Conservation (phyloP, 2,329 filamentous ascomycete genomes). For the Trichoderma koningiopsis region DNA sequence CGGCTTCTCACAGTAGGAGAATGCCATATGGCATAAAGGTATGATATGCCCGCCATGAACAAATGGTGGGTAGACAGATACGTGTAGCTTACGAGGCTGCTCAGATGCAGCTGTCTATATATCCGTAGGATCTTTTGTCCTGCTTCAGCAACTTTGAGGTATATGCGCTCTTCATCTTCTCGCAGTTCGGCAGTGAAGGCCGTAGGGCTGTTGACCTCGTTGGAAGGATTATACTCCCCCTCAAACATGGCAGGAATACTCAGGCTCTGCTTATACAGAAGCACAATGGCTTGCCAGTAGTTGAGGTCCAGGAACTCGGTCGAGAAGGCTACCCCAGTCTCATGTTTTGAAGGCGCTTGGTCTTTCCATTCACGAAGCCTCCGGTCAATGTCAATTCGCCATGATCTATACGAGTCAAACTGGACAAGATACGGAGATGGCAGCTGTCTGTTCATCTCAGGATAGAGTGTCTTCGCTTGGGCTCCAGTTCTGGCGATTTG, state of each 20-base stretch:
- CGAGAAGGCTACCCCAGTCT: conserved; percentile 87
- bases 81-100: conserved; percentile 91
- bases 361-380: conserved; percentile 86
- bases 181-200: conserved; percentile 65
- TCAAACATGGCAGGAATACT: conserved; percentile 84
- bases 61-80: conserved; percentile 94
- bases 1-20: conserved; percentile 84
- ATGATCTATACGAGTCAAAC: conserved; percentile 83
- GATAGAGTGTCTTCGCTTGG: conserved; percentile 62
- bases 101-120: conserved; percentile 85
- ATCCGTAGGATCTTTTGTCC: conserved; percentile 90
- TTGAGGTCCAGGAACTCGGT: conserved; percentile 91
- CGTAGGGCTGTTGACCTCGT: conserved; percentile 64
- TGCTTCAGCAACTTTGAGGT: conserved; percentile 91
- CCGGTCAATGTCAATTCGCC: conserved; percentile 84
- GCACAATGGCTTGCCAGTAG: conserved; percentile 96
- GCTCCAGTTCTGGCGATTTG: conserved; percentile 71
- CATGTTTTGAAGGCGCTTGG: conserved; percentile 71
- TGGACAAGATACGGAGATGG: conserved; percentile 82
- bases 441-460: conserved; percentile 75
- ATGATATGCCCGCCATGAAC: conserved; percentile 96
- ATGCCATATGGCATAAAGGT: conserved; percentile 97
- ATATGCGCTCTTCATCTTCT: conserved; percentile 88
- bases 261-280: conserved; percentile 90
- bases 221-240: conserved; percentile 69